phyloP scores from a whole-genome alignment of 257 asterid species.

The Nyctanthes arbortristis region DNA sequence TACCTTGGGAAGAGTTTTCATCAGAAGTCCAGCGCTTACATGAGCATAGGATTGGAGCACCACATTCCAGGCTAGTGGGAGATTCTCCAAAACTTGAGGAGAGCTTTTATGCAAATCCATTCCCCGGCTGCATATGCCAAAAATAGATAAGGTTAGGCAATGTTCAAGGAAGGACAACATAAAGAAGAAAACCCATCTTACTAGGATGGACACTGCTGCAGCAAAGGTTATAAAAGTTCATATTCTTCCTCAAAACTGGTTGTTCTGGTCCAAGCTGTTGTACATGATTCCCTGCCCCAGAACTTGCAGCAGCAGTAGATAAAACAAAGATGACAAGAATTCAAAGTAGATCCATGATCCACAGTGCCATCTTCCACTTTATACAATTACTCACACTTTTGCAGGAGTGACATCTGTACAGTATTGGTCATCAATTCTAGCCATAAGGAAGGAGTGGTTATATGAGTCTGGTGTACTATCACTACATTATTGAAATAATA shows the following conservation, averaged over 20 bases:
- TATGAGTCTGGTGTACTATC: not conserved
- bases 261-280: not conserved
- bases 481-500: not conserved
- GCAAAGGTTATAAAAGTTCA: not conserved
- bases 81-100: slow-evolving; percentile 77
- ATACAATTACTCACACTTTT: not conserved
- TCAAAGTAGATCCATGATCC: not conserved
- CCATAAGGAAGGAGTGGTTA: not conserved
- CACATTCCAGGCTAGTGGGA: slow-evolving; percentile 56
- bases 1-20: slow-evolving; percentile 65
- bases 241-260: not conserved
- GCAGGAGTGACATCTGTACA: not conserved
- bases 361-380: not conserved
- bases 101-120: slow-evolving; percentile 92
- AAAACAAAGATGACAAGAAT: not conserved
- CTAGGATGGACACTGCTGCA: not conserved
- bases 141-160: slow-evolving; percentile 6
- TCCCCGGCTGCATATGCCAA: slow-evolving; percentile 85
- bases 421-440: not conserved
- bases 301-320: not conserved
- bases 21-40: slow-evolving; percentile 62
- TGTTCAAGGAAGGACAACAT: not conserved
- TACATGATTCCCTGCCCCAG: not conserved
- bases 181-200: not conserved
- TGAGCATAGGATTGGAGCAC: slow-evolving; percentile 63